Base-by-base conservation (phyloP, 441 rosid species). In the Populus tomentosa region DNA sequence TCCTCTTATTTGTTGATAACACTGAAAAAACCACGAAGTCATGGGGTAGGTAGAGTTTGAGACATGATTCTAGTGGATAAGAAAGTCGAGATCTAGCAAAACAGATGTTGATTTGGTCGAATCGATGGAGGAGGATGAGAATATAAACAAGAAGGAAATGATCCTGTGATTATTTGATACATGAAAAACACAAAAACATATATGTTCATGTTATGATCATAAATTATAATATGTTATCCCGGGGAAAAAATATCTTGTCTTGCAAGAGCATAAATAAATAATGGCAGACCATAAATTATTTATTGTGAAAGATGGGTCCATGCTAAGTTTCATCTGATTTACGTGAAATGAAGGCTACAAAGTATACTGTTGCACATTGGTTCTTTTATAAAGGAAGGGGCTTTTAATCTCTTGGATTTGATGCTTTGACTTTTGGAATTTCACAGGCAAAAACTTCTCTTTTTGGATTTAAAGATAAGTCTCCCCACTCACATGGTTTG, bases 401-500 rank as follows among this genome's bases (percentile, higher is more conserved):
- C 79, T 84, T 82, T 84, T 79, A 46, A 82, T 81, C 76, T 78
- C 79, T 83, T 69, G 77, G 87, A 80, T 84, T 81, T 83, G 87
- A 85, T 82, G 86, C 84, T 86, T 89, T 89, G 92, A 89, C 91
- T 89, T 88, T 83, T 81, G 87, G 82, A 81, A 23, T 84, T 81
- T 75, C 81, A 77, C 74, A 71, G 80, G 80, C 85, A 30, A 30
- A 80, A 82, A 85, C 87, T 85, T 79, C 88, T 84, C 88, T 83
- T 89, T 86, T 87, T 88, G 88, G 88, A 85, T 74, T 86, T 85
- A 82, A 87, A 87, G 92, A 82, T 79, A 76, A 83, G 81, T 81
- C 79, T 82, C 84, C 85, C 88, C 86, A 81, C 89, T 80, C 92
- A 89, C 92, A 86, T 90, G 93, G 83, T 71, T 79, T 90, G 91